Evolutionary conservation across 2,329 filamentous ascomycete species (phyloP), one percentile per base, ranked within the genome.

Genomic region (Scedosporium minutisporum): DNA sequence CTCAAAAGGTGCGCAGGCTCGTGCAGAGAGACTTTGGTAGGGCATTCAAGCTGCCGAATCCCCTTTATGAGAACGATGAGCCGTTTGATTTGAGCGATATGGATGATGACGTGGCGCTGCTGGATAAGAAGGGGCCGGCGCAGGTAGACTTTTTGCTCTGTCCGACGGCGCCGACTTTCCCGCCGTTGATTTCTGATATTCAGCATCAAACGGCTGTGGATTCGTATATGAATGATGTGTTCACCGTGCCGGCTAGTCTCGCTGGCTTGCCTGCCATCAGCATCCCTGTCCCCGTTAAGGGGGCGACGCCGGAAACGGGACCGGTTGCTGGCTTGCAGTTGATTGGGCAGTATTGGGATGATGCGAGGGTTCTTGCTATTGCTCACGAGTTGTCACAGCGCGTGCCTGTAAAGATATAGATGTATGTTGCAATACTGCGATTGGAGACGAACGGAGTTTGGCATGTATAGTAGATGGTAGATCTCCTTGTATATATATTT

Each of bases 221-320:
- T 68, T 83, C 83, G 1, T 97, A 97, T 71, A 89, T 90, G 79
- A 96, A 95, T 70, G 95, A 99, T 75, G 88, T 97, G 1, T 93
- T 97, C 69, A 97, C 95, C 0, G 93, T 99, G 1, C 95, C 95
- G 1, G 92, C 93, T 2, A 97, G 92, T 75, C 78, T 99, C 66
- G 95, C 93, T 0, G 95, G 95, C 0, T 77, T 99, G 62, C 95
- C 95, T 3, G 90, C 93, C 10, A 83, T 97, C 60, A 97, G 89
- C 67, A 80, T 99, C 10, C 93, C 95, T 0, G 64, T 71, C 65
- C 66, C 65, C 21, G 64, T 68, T 1, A 65, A 67, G 6, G 63
- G 57, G 6, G 68, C 67, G 5, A 70, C 72, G 2, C 68, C 72
- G n/a, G 72, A 70, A 16, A 75, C 68, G 41, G 64, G 64, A 1